These are phyloP conservation scores for Vickermania spadyakhi DNA, from an alignment of 208 protist species.

Conservation along the genomic window DNA sequence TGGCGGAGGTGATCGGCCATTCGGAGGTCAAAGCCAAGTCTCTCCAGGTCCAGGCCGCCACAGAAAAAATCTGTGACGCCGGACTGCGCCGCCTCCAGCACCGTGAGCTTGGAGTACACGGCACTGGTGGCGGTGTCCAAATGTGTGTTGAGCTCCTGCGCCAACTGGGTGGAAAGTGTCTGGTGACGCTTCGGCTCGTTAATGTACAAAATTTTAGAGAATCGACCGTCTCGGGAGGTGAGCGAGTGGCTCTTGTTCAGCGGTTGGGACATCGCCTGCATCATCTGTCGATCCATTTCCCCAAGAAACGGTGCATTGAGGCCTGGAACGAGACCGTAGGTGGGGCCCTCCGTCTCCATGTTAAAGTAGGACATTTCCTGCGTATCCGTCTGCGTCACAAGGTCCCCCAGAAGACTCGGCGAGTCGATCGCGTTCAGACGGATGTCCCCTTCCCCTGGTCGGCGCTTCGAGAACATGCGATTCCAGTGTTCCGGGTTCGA, in stretches of 20 bases:
- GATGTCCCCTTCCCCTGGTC: conserved; percentile 79
- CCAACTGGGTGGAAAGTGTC: conserved; percentile 50
- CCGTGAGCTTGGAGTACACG: conserved; percentile 77
- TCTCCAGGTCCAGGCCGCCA: conserved; percentile 59
- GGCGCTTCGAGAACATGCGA: conserved; percentile 82
- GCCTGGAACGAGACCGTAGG: conserved; percentile 63
- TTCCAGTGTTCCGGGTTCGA: conserved; percentile 88
- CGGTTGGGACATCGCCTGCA: conserved; percentile 81
- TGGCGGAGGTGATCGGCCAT: conserved; percentile 46
- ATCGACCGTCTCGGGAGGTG: conserved; percentile 76
- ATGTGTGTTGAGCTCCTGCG: conserved; percentile 45
- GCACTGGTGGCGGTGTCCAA: conserved; percentile 80
- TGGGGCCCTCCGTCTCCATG: conserved; percentile 53
- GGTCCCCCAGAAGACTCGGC: conserved; percentile 54
- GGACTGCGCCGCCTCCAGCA: conserved; percentile 83
- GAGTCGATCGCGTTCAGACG: conserved; percentile 46
- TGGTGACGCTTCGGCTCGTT: conserved; percentile 78
- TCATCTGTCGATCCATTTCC: conserved; percentile 84
- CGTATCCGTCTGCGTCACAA: conserved; percentile 75
- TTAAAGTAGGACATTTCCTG: conserved; percentile 49
- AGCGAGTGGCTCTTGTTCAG: conserved; percentile 68
- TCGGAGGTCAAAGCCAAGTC: conserved; percentile 51
- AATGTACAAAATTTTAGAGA: conserved; percentile 83
- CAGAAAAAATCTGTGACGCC: conserved; percentile 83
- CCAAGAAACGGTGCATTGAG: conserved; percentile 79